phyloP scores from a whole-genome alignment of 1,284 basidiomycete species.

The Schizopora paradoxa region DNA sequence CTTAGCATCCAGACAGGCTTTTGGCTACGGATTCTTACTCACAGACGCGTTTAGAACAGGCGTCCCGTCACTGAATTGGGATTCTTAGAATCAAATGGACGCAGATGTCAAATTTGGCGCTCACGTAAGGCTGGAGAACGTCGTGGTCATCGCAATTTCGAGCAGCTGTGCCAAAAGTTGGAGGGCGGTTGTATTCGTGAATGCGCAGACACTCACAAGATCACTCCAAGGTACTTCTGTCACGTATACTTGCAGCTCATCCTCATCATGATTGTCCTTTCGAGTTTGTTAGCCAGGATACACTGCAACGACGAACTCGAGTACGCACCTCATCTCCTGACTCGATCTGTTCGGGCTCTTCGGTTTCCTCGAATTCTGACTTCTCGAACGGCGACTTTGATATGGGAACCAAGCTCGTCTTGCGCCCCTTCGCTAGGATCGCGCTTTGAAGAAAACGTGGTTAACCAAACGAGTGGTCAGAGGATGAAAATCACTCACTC shows the following conservation, averaged over 20 bases:
- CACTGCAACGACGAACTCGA: too few relatives aligned
- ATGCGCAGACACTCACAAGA: slow-evolving; percentile 6
- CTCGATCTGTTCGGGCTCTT: too few relatives aligned
- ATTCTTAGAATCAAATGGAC: background rate
- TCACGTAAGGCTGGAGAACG: slow-evolving; percentile 17
- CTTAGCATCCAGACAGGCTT: background rate
- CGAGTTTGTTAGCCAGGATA: too few relatives aligned
- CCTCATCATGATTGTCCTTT: slow-evolving; percentile 1
- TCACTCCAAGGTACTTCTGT: slow-evolving; percentile 14
- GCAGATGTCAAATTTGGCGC: background rate
- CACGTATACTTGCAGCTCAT: slow-evolving; percentile 14
- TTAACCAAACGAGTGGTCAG: background rate
- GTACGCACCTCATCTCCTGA: too few relatives aligned
- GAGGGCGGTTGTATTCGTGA: background rate
- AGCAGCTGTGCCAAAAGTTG: slow-evolving; percentile 10
- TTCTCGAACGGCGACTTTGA: slow-evolving; percentile 13
- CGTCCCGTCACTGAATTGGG: slow-evolving; percentile 14
- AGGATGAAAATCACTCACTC: slow-evolving; percentile 3
- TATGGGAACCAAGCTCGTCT: slow-evolving; percentile 13
- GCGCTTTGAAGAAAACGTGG: background rate
- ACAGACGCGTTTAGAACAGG: slow-evolving; percentile 15
- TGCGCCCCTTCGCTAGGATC: slow-evolving; percentile 10
- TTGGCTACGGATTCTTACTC: background rate
- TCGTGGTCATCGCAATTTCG: slow-evolving; percentile 17
- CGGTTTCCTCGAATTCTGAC: too few relatives aligned